phyloP scores from a whole-genome alignment of 352 stramenopile species.

The Globisporangium camurandrum region DNA sequence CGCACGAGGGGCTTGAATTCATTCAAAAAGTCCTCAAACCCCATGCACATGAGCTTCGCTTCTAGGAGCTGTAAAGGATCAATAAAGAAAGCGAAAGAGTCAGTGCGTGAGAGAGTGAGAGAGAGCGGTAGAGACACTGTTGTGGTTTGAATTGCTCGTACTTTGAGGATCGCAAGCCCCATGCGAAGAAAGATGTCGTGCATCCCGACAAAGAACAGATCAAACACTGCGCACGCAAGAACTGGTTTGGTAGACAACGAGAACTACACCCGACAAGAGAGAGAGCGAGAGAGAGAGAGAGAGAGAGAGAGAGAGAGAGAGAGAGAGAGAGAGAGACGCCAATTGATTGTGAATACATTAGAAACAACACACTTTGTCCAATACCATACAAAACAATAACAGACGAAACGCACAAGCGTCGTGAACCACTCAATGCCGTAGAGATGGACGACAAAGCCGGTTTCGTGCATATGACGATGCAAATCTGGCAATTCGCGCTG shows the following conservation, averaged over 20 bases:
- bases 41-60: conserved; percentile 78
- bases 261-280: conserved; percentile 31
- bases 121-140: not conserved
- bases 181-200: conserved; percentile 78
- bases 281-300: not conserved
- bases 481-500: conserved; percentile 57
- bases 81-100: not conserved
- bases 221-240: conserved; percentile 74
- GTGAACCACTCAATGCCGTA: conserved; percentile 88
- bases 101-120: not conserved
- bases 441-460: conserved; percentile 74
- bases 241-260: conserved; percentile 78
- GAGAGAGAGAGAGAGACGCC: not conserved
- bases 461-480: conserved; percentile 41
- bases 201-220: conserved; percentile 77
- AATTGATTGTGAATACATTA: not conserved
- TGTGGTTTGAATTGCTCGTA: conserved; percentile 1
- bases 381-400: too few relatives aligned
- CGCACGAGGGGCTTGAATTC: conserved; percentile 78
- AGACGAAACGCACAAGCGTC: conserved; percentile 35
- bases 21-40: conserved; percentile 73
- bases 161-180: conserved; percentile 71
- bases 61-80: conserved; percentile 32
- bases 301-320: not conserved
- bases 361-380: not conserved